Percentiles rank a stretch among this genome's conserved stretches.
Evolutionary conservation across 2,329 filamentous ascomycete species (phyloP).

Genomic region (Aspergillus sergii): DNA sequence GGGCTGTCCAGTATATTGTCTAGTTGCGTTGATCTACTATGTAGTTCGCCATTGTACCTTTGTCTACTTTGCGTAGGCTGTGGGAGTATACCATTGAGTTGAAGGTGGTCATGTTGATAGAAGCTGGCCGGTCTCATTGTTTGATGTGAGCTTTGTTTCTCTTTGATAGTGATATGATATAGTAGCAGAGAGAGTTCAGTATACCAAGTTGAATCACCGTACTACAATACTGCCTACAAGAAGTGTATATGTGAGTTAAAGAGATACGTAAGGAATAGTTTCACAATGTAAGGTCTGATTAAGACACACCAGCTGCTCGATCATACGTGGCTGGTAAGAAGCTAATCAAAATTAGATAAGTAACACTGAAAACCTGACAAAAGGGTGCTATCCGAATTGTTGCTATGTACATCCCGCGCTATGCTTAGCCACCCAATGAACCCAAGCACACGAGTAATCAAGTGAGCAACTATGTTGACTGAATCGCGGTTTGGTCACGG

Average conservation of each 20-base stretch:
- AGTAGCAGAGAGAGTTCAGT: neutral
- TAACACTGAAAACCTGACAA: neutral
- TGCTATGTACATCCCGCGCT: neutral
- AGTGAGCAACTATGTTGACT: constrained; percentile 5
- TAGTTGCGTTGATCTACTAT: neutral
- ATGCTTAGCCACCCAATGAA: neutral
- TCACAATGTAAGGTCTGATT: neutral
- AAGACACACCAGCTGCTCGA: neutral
- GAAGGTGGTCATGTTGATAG: neutral
- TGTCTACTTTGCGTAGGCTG: neutral
- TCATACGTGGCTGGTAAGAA: neutral
- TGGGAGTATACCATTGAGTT: neutral
- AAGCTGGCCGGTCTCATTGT: neutral
- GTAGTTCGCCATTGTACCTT: neutral
- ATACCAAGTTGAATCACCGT: neutral
- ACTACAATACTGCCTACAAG: neutral
- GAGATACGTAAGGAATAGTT: neutral
- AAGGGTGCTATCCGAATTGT: neutral
- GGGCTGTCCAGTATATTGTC: too few relatives aligned
- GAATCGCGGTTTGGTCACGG: constrained; percentile 51
- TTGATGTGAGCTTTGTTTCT: neutral
- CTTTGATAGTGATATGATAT: neutral
- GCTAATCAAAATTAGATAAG: neutral
- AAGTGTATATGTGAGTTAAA: neutral
- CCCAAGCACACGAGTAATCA: neutral